phyloP scores from a whole-genome alignment of 1,284 basidiomycete species.

The Trichosporon asahii region DNA sequence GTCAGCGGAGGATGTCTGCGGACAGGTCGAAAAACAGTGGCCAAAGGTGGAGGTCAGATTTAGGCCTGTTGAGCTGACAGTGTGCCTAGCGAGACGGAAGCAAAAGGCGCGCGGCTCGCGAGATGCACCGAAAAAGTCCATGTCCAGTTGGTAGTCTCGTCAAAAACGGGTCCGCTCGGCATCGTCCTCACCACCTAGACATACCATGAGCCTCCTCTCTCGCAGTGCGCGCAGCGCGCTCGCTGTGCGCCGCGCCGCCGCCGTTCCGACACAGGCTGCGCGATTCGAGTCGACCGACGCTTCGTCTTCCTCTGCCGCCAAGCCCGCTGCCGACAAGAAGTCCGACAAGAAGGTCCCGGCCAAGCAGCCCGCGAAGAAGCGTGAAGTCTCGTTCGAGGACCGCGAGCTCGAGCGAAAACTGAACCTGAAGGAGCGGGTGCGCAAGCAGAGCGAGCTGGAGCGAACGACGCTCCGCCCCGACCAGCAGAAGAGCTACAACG shows the following conservation, averaged over 20 bases:
- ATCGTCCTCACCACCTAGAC: background rate
- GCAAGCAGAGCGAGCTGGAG: background rate
- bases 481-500: background rate
- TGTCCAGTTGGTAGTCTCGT: background rate
- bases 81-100: background rate
- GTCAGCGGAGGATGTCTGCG: background rate
- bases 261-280: background rate
- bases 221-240: background rate
- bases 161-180: background rate
- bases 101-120: constrained; percentile 4
- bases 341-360: background rate
- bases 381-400: background rate
- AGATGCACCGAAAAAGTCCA: constrained; percentile 11
- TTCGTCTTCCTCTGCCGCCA: background rate
- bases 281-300: background rate
- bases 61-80: background rate
- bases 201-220: constrained; percentile 1
- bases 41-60: background rate
- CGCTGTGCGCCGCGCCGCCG: background rate
- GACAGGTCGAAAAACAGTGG: background rate
- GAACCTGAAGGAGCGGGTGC: background rate
- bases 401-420: background rate
- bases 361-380: background rate
- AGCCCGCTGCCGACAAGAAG: background rate
- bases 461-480: background rate